These are phyloP conservation scores for Platanthera zijinensis DNA, from an alignment of 106 monocot genomes.

Conservation along the genomic window DNA sequence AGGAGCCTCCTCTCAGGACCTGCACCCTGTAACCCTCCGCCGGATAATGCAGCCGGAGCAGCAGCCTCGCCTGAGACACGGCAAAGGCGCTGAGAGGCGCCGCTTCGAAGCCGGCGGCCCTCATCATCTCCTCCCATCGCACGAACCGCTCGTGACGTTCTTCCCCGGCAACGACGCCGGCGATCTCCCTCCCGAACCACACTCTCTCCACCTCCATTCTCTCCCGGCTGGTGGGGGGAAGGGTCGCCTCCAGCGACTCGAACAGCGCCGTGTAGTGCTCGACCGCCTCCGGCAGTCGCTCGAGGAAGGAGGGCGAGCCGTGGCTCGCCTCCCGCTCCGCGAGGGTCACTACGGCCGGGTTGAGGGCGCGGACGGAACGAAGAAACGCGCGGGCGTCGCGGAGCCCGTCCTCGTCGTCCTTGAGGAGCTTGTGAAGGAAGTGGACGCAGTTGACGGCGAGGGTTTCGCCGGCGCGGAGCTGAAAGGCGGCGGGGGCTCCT, in stretches of 20 bases:
- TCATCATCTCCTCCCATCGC: conserved; percentile 59
- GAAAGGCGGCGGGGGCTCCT: conserved; percentile 2
- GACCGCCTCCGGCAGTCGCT: conserved; percentile 51
- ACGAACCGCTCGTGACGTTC: conserved; percentile 51
- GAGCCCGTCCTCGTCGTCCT: conserved; percentile 10
- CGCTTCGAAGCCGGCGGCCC: conserved; percentile 27
- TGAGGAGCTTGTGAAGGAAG: conserved; percentile 62
- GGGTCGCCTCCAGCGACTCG: conserved; percentile 83
- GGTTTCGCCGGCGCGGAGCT: conserved; percentile 46
- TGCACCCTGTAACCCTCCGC: conserved; percentile 80
- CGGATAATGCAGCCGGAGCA: conserved; percentile 84
- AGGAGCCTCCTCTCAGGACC: conserved; percentile 33
- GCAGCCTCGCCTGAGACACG: conserved; percentile 68
- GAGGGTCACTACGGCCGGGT: conserved; percentile 74
- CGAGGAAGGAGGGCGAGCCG: conserved; percentile 31
- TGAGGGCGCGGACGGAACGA: conserved; percentile 33
- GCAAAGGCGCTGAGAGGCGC: conserved; percentile 53
- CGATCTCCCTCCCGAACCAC: conserved; percentile 76
- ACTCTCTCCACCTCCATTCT: conserved; percentile 65
- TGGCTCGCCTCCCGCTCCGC: conserved; percentile 62
- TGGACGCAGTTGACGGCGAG: conserved; percentile 72
- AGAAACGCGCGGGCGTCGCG: conserved; percentile 33
- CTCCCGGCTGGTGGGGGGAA: conserved; percentile 67
- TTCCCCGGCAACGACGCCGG: conserved; percentile 34
- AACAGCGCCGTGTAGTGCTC: conserved; percentile 81